phyloP scores from a whole-genome alignment of 345 rosid genomes.

The Populus pruinosa region DNA sequence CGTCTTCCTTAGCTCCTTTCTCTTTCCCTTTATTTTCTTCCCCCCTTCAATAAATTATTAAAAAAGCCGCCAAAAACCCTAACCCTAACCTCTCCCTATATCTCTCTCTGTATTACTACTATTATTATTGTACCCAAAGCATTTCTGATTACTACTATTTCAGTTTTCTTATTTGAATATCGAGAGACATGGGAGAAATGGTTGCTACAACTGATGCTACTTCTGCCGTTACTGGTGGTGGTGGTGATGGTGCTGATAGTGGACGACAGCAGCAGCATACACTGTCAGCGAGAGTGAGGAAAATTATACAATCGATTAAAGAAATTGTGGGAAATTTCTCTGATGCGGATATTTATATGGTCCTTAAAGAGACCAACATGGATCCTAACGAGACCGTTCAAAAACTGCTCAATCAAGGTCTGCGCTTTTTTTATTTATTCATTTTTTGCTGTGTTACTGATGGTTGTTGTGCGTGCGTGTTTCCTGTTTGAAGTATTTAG shows the following conservation, averaged over 20 bases:
- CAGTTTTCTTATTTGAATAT: neutral
- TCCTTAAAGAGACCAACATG: slow-evolving; percentile 72
- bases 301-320: slow-evolving; percentile 61
- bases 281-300: slow-evolving; percentile 48
- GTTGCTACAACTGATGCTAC: slow-evolving; percentile 27
- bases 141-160: neutral
- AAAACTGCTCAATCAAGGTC: slow-evolving; percentile 78
- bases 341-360: slow-evolving; percentile 62
- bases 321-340: slow-evolving; percentile 78
- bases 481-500: neutral
- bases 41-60: slow-evolving; percentile 4
- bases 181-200: slow-evolving; percentile 33
- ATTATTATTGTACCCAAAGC: neutral
- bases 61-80: slow-evolving; percentile 38
- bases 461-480: no score
- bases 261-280: slow-evolving; percentile 25
- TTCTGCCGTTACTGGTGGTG: neutral
- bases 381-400: slow-evolving; percentile 77
- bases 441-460: neutral
- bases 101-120: neutral
- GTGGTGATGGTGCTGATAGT: neutral
- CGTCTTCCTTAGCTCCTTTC: slow-evolving; percentile 30
- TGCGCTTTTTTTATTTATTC: neutral
- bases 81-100: neutral
- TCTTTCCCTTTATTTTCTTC: slow-evolving; percentile 11